Percentiles rank a stretch among this genome's conserved stretches.
These are phyloP conservation scores for Bathelium albidoporum DNA, from an alignment of 495 filamentous ascomycete species.

Conservation along the genomic window DNA sequence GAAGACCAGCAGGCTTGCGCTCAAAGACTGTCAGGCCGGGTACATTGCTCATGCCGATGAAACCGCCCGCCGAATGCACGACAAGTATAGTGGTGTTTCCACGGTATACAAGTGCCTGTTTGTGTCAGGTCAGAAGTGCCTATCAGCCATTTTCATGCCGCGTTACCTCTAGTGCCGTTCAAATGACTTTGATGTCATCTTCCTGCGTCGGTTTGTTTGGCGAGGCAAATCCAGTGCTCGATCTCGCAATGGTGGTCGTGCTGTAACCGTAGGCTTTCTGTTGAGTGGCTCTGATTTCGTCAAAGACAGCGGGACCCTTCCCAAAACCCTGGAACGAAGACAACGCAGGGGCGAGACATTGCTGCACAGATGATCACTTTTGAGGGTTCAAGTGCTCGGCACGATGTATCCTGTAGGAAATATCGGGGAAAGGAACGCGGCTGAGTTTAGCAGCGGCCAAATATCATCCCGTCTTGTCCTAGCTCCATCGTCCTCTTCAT, in stretches of 20 bases:
- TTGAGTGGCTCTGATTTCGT: background rate
- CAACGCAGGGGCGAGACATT: too few species aligned
- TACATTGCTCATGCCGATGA: background rate
- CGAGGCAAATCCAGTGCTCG: background rate
- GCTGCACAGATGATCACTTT: too few species aligned
- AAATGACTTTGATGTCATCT: background rate
- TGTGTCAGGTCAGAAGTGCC: background rate
- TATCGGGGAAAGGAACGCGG: too few species aligned
- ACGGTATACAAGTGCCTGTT: background rate
- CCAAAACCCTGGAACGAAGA: background rate
- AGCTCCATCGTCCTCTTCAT: too few species aligned
- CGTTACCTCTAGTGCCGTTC: background rate
- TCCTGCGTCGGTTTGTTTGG: background rate
- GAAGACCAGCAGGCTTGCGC: slow-evolving; percentile 2
- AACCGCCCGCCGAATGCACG: background rate
- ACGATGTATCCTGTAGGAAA: too few species aligned
- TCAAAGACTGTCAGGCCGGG: background rate
- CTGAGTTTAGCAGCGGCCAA: too few species aligned
- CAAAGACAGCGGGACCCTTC: background rate
- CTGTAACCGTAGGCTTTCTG: background rate
- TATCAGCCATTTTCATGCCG: background rate
- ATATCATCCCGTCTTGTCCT: too few species aligned
- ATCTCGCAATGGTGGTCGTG: background rate
- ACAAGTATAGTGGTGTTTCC: slow-evolving; percentile 1
- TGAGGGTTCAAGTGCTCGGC: too few species aligned